Evolutionary conservation across 352 stramenopile genomes (phyloP).

Genomic region (Globisporangium spinosum): DNA sequence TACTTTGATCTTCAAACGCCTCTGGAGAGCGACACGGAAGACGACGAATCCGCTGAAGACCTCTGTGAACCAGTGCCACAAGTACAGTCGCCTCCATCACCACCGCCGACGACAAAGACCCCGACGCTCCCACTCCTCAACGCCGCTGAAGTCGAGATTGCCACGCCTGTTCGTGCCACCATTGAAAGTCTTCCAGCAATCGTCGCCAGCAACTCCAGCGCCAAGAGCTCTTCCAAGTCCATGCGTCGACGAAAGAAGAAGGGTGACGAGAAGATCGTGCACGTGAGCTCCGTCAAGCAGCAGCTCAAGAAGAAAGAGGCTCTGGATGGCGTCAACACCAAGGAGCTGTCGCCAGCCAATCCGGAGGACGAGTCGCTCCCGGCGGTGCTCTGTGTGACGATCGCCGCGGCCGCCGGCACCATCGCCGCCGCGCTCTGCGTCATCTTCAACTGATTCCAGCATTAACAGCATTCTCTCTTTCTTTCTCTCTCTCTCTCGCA

Average conservation of each 20-base stretch:
- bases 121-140: constrained; percentile 18
- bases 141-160: constrained; percentile 13
- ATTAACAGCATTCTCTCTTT: background rate
- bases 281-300: constrained; percentile 10
- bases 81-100: background rate
- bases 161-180: background rate
- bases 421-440: constrained; percentile 57
- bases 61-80: background rate
- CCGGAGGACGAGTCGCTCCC: constrained; percentile 33
- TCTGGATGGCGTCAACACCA: background rate
- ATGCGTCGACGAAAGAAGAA: constrained; percentile 42
- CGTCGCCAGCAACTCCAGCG: constrained; percentile 2
- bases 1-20: constrained; percentile 29
- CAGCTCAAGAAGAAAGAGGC: constrained; percentile 11
- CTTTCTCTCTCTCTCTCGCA: background rate
- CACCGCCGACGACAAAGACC: background rate
- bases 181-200: background rate
- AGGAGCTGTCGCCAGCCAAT: constrained; percentile 5
- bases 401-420: constrained; percentile 53
- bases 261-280: constrained; percentile 23
- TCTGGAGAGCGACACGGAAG: constrained; percentile 52
- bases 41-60: constrained; percentile 47
- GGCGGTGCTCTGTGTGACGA: constrained; percentile 40
- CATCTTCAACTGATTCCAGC: constrained; percentile 41
- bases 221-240: constrained; percentile 15